Conservation (phyloP, 306 rosid species). For the Chamaecrista fasciculata region DNA sequence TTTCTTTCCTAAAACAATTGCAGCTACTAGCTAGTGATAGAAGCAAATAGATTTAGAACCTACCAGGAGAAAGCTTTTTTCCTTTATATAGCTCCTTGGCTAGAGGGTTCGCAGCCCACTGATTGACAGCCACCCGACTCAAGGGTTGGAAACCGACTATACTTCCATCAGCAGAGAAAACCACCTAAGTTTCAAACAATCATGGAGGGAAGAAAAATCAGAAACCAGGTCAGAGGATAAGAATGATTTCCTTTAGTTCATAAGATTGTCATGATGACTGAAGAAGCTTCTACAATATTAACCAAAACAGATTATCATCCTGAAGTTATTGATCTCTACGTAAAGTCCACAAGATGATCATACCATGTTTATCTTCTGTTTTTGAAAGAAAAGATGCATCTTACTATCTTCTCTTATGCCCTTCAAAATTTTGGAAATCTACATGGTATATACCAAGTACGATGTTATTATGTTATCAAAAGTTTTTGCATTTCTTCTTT, state of each 20-base stretch:
- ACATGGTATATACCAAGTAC: too few relatives aligned
- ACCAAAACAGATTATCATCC: background rate
- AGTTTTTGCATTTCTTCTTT: too few relatives aligned
- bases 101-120: constrained; percentile 86
- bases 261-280: constrained; percentile 1
- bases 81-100: constrained; percentile 82
- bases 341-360: background rate
- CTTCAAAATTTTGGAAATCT: too few relatives aligned
- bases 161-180: constrained; percentile 61
- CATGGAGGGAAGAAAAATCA: background rate
- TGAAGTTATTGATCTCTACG: background rate
- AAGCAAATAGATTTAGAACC: constrained; percentile 17
- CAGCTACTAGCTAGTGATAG: background rate
- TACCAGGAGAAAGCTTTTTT: constrained; percentile 79
- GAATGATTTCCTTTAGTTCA: background rate
- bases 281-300: background rate
- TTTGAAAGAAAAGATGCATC: too few relatives aligned
- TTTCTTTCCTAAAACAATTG: background rate
- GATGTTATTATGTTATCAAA: too few relatives aligned
- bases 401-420: too few relatives aligned
- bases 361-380: background rate
- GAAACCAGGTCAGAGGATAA: constrained; percentile 10
- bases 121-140: constrained; percentile 82
- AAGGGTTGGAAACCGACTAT: constrained; percentile 86
- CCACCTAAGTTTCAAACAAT: constrained; percentile 59